Conservation (phyloP, 805 yeast genomes). For the Brettanomyces nanus region DNA sequence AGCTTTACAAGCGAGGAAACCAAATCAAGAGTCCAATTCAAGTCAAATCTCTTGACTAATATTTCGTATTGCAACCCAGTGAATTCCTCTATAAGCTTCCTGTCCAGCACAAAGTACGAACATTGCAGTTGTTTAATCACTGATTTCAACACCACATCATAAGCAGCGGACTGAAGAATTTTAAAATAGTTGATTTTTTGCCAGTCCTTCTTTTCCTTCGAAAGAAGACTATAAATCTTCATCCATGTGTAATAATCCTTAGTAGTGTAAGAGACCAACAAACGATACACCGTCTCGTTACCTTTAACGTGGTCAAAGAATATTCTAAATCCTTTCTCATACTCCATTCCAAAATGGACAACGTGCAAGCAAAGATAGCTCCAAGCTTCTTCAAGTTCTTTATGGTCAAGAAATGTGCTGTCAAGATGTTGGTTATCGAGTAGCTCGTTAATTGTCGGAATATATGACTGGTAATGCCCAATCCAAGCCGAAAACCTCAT, state of each 20-base stretch:
- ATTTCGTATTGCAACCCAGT: neutral
- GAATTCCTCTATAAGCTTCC: neutral
- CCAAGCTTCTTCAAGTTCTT: conserved; percentile 33
- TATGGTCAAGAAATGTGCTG: conserved; percentile 3
- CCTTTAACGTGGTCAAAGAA: neutral
- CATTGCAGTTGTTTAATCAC: conserved; percentile 11
- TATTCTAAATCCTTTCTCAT: conserved; percentile 24
- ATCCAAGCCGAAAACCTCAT: conserved; percentile 35
- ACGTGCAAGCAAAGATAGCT: conserved; percentile 37
- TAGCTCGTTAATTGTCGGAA: conserved; percentile 43
- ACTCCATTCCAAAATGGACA: conserved; percentile 31
- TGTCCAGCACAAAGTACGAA: neutral
- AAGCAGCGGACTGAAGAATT: neutral
- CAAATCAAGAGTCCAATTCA: neutral
- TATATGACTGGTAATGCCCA: conserved; percentile 45
- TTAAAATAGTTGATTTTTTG: neutral
- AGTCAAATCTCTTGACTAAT: neutral
- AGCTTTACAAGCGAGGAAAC: neutral
- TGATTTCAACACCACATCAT: conserved; percentile 21
- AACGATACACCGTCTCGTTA: neutral
- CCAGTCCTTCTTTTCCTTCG: neutral
- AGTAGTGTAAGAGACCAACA: neutral
- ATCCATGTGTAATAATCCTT: conserved; percentile 6
- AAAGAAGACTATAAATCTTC: neutral
- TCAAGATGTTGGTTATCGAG: conserved; percentile 20